Evolutionary conservation across 2,329 filamentous ascomycete species (phyloP), one percentile per base, ranked within the genome.

Genomic region (Nigrospora oryzae): DNA sequence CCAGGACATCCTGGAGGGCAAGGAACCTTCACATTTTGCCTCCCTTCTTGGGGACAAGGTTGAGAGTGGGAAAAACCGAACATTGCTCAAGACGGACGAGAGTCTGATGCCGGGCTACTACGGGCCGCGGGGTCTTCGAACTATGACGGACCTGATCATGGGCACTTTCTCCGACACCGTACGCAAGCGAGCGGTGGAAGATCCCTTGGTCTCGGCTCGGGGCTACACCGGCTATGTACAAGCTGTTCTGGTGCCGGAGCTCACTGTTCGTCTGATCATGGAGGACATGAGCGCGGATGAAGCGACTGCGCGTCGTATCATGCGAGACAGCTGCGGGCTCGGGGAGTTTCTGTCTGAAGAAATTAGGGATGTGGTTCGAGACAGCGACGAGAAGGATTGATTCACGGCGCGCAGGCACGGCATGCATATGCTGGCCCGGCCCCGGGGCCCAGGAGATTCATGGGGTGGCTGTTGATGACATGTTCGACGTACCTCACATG

Each of bases 21-120:
- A 67, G 15, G 51, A 46, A 33, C 54, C 60, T 8, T 87, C 83
- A 4, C 70, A 81, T 55, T 93, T 80, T 55, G 71, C 81, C 13
- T 66, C 74, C 11, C 55, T 71, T 1, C 68, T 88, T 19, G 72
- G 71, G 5, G 66, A 72, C 4, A 74, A 68, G 12, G 68, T 86
- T 37, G 71, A 73, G 45, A 63, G 68, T 2, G 83, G 82, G 12
- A 71, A 75, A 56, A 77, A 75, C 30, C 73, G 77, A 43, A 83
- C 75, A 23, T 66, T 86, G 45, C 68, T 78, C 42, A 74, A 78
- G 47, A 79, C 72, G 42, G 66, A 78, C 28, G 70, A 74, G 40
- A 74, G 70, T 45, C 70, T 84, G 30, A 81, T 77, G 3, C 85
- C 86, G 11, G 89, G 89, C 0, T 95, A 95, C 63, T 95, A 95